A percentile compares a stretch with the other conserved stretches of the same genome.
These are phyloP conservation scores for Candida oleophila DNA, from an alignment of 805 yeast genomes.

Conservation along the genomic window DNA sequence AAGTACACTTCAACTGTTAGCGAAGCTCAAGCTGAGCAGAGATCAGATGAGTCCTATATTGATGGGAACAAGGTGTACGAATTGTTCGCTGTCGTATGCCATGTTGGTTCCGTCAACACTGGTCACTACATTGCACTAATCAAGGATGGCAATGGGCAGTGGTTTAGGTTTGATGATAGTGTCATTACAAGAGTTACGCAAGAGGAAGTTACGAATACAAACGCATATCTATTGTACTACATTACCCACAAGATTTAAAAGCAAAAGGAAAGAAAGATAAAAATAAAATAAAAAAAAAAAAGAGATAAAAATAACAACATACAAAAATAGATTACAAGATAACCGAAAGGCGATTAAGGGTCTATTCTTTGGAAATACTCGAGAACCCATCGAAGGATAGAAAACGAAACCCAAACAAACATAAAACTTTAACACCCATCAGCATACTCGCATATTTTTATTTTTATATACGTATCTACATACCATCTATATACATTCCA, in stretches of 20 bases:
- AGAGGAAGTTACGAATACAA: constrained; percentile 64
- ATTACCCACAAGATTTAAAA: constrained; percentile 46
- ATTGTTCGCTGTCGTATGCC: constrained; percentile 82
- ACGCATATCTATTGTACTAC: constrained; percentile 80
- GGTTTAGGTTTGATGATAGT: constrained; percentile 94
- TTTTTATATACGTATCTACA: background rate
- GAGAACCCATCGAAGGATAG: background rate
- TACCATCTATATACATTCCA: background rate
- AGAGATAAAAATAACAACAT: too few species aligned
- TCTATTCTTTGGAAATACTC: background rate
- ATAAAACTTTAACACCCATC: background rate
- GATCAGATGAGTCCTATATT: constrained; percentile 12
- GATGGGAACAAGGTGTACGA: constrained; percentile 57
- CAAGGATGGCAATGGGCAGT: constrained; percentile 68
- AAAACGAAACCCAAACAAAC: background rate
- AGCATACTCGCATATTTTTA: background rate
- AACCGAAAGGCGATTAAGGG: background rate
- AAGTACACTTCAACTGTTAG: constrained; percentile 43
- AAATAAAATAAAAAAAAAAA: background rate
- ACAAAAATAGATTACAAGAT: too few species aligned
- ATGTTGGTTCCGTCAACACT: constrained; percentile 89
- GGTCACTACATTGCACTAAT: constrained; percentile 89
- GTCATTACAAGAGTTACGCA: constrained; percentile 65
- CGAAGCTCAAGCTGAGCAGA: constrained; percentile 6
- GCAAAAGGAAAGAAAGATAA: too few species aligned